Evolutionary conservation across 306 rosid genomes (phyloP).

Genomic region (Adenanthera pavonina): DNA sequence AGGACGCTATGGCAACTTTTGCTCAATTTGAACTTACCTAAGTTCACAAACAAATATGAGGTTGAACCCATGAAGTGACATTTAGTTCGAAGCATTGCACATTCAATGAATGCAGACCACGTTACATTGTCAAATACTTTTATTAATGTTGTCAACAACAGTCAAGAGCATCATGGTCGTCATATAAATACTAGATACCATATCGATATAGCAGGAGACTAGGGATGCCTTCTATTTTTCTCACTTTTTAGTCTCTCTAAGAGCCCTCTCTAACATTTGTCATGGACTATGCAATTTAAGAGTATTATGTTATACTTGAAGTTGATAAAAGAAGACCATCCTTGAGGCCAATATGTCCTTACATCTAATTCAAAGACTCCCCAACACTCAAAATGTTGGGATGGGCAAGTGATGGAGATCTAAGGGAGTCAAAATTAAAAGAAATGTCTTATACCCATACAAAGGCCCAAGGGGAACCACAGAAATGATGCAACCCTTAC

Average conservation of each 20-base stretch:
- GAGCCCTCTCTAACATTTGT: not conserved
- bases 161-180: not conserved
- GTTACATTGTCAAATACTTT: not conserved
- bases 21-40: not conserved
- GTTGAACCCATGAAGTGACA: not conserved
- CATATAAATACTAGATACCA: not conserved
- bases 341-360: not conserved
- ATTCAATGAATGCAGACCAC: not conserved
- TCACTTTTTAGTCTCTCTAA: slow-evolving; percentile 4
- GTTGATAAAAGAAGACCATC: not conserved
- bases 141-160: not conserved
- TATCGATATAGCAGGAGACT: not conserved
- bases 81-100: not conserved
- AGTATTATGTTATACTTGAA: not conserved
- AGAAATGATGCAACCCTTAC: not conserved
- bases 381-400: not conserved
- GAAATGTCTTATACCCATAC: slow-evolving; percentile 10
- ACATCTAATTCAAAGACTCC: slow-evolving; percentile 11
- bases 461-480: slow-evolving; percentile 16
- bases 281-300: not conserved
- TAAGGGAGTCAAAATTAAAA: not conserved
- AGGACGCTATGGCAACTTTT: not conserved
- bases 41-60: not conserved
- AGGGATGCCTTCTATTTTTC: slow-evolving; percentile 3
- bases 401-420: not conserved